Evolutionary conservation across 305 asterid species (phyloP), one percentile per base, ranked within the genome.

Genomic region (Ilex paraguariensis): DNA sequence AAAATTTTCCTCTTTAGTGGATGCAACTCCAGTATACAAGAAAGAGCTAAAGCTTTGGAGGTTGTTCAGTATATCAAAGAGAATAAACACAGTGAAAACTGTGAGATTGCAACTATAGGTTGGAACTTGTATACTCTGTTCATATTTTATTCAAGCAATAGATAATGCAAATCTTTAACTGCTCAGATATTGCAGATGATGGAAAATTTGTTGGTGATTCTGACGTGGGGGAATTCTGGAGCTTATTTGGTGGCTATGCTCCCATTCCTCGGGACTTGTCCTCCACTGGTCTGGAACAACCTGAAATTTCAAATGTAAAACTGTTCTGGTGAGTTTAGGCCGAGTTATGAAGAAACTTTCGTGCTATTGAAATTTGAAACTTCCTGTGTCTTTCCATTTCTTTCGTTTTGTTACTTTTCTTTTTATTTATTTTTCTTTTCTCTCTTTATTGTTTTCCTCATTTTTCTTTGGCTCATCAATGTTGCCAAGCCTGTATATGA

Each of bases 171-270:
- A 45, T 31, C 14, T 68, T 21, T 70, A 62, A 58, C 40, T 53
- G 66, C 79, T 70, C 58, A 63, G 42, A 63, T 69, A 52, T 36
- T 61, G 82, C 80, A 90, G 97, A 90, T 57, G 97, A 90, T 64
- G 97, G 97, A 69, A 90, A 81, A 66, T 77, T 90, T 64, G 88
- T 87, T 78, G 95, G 95, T 62, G 97, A 91, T 86, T 87, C 95
- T 31, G 97, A 88, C 60, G 87, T 85, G 13, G 97, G 97, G 62
- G 97, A 91, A 63, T 91, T 91, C 78, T 91, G 97, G 97, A 85
- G 89, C 77, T 75, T 88, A 67, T 91, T 91, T 80, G 97, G 97
- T 70, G 97, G 97, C 50, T 91, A 86, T 82, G 97, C 97, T 68
- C 97, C 97, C 56, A 91, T 91, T 66, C 93, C 97, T 7, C 82